Conservation (phyloP, 192 early-diverging fungal genomes). For the Podila epicladia region DNA sequence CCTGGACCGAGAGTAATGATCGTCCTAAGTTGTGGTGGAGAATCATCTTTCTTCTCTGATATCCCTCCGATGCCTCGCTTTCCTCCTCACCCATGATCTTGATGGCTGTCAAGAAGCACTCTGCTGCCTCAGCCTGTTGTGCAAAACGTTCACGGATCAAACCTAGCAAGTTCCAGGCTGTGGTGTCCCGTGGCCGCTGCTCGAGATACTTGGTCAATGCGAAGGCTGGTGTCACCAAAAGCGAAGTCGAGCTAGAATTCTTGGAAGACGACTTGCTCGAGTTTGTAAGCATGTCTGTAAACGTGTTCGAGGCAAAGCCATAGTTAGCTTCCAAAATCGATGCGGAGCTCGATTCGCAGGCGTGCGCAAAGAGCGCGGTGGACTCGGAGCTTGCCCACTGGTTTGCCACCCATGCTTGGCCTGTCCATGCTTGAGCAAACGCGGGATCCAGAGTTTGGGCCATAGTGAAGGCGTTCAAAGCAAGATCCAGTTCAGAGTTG, state of each 20-base stretch:
- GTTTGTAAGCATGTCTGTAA: conserved; percentile 33
- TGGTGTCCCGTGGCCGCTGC: conserved; percentile 62
- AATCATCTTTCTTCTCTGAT: conserved; percentile 48
- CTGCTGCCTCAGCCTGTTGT: conserved; percentile 71
- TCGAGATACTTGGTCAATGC: conserved; percentile 75
- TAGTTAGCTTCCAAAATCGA: conserved; percentile 72
- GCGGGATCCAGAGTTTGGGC: conserved; percentile 86
- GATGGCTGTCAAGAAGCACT: conserved; percentile 62
- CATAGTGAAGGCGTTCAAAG: conserved; percentile 73
- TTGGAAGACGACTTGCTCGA: conserved; percentile 24
- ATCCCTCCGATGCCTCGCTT: conserved; percentile 7
- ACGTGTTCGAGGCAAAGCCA: conserved; percentile 62
- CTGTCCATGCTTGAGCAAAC: conserved; percentile 80
- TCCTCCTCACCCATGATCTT: conserved; percentile 21
- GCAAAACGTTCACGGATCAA: conserved; percentile 80
- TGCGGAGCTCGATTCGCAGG: conserved; percentile 73
- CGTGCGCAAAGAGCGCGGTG: conserved; percentile 80
- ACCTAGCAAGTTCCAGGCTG: conserved; percentile 75
- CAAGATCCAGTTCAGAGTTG: conserved; percentile 78
- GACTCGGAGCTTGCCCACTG: conserved; percentile 61
- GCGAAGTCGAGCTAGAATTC: conserved; percentile 18
- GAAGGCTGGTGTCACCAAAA: conserved; percentile 63
- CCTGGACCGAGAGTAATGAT: conserved; percentile 67
- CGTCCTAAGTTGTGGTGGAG: conserved; percentile 76
- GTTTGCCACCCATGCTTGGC: conserved; percentile 84